Percentiles rank a stretch among this genome's conserved stretches.
Evolutionary conservation across 2,329 filamentous ascomycete genomes (phyloP).

Genomic region (Hypoxylon sp.): DNA sequence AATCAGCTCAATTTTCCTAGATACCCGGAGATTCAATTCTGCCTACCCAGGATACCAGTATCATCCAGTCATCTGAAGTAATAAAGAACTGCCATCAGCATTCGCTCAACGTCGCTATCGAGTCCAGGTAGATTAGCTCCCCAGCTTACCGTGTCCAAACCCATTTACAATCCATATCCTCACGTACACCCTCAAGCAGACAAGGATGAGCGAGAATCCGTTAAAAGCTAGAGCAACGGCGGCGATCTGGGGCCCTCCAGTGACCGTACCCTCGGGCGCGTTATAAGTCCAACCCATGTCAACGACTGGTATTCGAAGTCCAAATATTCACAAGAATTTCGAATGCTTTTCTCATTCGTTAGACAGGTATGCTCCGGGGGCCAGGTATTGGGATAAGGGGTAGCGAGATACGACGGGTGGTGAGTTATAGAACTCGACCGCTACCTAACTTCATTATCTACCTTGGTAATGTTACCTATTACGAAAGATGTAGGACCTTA

Average conservation of each 20-base stretch:
- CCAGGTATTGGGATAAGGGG: not conserved
- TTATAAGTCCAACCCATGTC: not conserved
- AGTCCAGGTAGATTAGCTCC: not conserved
- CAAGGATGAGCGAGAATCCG: not conserved
- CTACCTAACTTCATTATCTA: no score
- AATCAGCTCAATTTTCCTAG: not conserved
- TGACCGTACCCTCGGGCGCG: not conserved
- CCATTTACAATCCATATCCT: not conserved
- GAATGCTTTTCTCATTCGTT: not conserved
- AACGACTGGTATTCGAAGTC: not conserved
- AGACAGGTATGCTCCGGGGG: not conserved
- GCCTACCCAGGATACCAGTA: not conserved
- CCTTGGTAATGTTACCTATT: not conserved
- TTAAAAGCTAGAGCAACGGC: not conserved
- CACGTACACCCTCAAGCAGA: not conserved
- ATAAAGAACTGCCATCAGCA: not conserved
- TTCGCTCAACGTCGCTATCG: not conserved
- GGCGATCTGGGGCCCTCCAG: not conserved
- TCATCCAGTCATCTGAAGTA: not conserved
- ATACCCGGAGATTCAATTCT: not conserved
- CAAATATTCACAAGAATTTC: not conserved
- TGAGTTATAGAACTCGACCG: not conserved
- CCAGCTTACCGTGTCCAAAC: not conserved
- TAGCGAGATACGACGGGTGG: not conserved
- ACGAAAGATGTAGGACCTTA: not conserved